phyloP scores from a whole-genome alignment of 2,329 filamentous ascomycete species.

The Monosporascus ibericus region DNA sequence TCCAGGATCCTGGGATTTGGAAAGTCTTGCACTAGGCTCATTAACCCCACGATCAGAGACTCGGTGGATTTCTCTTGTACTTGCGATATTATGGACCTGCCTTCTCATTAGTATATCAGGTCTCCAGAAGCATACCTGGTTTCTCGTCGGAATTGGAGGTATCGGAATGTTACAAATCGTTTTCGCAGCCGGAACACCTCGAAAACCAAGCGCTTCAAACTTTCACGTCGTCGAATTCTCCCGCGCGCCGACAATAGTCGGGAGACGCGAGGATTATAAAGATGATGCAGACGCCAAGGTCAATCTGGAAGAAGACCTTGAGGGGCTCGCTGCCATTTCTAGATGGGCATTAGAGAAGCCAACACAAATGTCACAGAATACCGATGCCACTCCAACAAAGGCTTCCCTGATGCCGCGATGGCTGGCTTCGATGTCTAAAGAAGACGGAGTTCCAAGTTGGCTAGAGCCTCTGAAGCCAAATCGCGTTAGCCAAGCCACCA shows the following conservation, averaged over 20 bases:
- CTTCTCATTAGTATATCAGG: conserved; percentile 7
- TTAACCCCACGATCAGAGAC: conserved; percentile 1
- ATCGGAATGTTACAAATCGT: conserved; percentile 12
- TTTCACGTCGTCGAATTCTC: background rate
- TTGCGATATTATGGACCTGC: conserved; percentile 6
- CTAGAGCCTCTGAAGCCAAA: conserved; percentile 4
- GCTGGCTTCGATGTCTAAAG: conserved; percentile 1
- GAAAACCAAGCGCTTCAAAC: background rate
- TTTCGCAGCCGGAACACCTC: conserved; percentile 5
- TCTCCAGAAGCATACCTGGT: conserved; percentile 7
- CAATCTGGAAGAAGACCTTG: background rate
- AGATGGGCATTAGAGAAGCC: background rate
- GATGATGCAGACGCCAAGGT: background rate
- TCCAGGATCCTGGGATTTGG: conserved; percentile 6
- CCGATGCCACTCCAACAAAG: background rate
- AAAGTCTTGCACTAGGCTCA: conserved; percentile 4
- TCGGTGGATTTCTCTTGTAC: conserved; percentile 2
- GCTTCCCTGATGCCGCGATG: conserved; percentile 1
- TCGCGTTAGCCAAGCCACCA: background rate
- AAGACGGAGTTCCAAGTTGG: conserved; percentile 2
- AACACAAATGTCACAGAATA: background rate
- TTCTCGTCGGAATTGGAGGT: conserved; percentile 7
- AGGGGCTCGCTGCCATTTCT: background rate
- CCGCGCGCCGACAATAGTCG: conserved; percentile 1
- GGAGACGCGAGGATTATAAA: background rate